phyloP scores from a whole-genome alignment of 2,329 filamentous ascomycete species.

The Onygenales sp. region DNA sequence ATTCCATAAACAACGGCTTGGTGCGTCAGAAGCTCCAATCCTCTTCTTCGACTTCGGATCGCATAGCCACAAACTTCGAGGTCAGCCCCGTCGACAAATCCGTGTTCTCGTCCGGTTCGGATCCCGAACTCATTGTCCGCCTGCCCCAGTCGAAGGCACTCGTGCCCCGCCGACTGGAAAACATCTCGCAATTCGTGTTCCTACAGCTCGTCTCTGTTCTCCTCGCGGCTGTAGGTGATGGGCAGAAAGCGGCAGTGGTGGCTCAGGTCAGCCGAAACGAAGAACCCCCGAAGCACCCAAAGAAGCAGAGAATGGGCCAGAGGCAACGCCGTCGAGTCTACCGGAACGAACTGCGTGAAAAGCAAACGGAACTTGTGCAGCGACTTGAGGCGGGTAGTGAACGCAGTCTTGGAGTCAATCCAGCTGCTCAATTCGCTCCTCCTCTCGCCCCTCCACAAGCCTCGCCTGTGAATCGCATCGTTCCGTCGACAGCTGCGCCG shows the following conservation, averaged over 20 bases:
- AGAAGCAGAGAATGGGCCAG: conserved; percentile 6
- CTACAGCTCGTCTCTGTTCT: conserved; percentile 7
- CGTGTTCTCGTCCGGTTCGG: conserved; percentile 7
- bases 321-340: conserved; percentile 5
- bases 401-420: not conserved
- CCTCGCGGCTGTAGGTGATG: conserved; percentile 2
- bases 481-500: not conserved
- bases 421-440: not conserved
- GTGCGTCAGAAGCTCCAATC: conserved; percentile 4
- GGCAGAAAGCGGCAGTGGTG: conserved; percentile 3
- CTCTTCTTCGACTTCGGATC: conserved; percentile 2
- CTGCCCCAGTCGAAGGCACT: conserved; percentile 11
- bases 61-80: conserved; percentile 6
- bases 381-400: conserved; percentile 3
- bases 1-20: conserved; percentile 8
- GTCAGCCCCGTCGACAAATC: conserved; percentile 8
- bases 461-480: not conserved
- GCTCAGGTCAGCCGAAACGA: conserved; percentile 3
- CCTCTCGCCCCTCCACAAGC: conserved; percentile 1
- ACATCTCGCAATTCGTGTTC: conserved; percentile 11
- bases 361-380: conserved; percentile 6
- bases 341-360: conserved; percentile 5
- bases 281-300: not conserved
- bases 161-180: conserved; percentile 13
- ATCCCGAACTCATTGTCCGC: conserved; percentile 12